Base-by-base conservation (phyloP, 805 yeast species). In the Candida nonsorbophila region DNA sequence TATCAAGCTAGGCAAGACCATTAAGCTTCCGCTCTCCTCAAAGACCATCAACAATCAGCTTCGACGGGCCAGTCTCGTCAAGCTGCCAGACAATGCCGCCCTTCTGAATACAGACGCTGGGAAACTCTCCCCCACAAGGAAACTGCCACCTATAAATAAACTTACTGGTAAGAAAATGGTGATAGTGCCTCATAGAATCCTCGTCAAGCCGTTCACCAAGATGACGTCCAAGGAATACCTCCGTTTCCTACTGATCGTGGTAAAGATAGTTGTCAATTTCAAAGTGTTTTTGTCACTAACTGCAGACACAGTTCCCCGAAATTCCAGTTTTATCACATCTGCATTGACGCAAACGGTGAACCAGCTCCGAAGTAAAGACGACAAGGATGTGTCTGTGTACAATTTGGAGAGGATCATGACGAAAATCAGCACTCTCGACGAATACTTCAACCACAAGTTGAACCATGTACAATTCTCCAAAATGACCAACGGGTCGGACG, bases 171-270 rank as follows among this genome's bases (percentile, higher is more conserved):
- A 53, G 32, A 52, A 47, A 33, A 39, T 58, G 15, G 53, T 62
- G 7, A 51, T 64, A 6, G 53, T 63, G 5, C 69, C 71, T 1
- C 69, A 64, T 34, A 54, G 54, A 34, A 59, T 64, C n/a, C 47
- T 64, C 24, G 55, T 49, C 34, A 59, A 61, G 29, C 69, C 69
- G 8, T 58, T 64, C 36, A 45, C 55, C 19, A 56, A 56, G 30
- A 44, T 64, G 17, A 43, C 58, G 15, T 46, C 58, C 11, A 51
- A 51, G 30, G 70, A 64, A 35, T 62, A 56, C 32, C 42, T 62
- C 26, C 47, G 44, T 33, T 62, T 64, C 30, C 44, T 64, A 5
- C 49, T 55, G 37, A 38, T 62, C 0, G 44, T 64, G 5, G 69
- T 58, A 4, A 62, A 63, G 34, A 49, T 64, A 4, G 27, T 64